phyloP scores from a whole-genome alignment of 495 filamentous ascomycete genomes.

The Trypethelium eluteriae region DNA sequence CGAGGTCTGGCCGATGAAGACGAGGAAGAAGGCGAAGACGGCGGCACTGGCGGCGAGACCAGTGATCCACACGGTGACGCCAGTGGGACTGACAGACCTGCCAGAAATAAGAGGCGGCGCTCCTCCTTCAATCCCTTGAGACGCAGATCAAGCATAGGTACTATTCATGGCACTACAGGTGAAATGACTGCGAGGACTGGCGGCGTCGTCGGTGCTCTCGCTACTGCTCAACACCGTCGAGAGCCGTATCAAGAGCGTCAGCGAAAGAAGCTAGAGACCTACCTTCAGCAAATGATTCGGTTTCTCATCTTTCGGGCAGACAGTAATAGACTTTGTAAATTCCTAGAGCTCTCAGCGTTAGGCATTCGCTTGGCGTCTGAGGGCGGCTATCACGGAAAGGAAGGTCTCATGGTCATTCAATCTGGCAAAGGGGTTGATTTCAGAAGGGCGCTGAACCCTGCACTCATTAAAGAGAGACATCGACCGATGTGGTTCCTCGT shows the following conservation, averaged over 20 bases:
- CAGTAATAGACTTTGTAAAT: slow-evolving; percentile 92
- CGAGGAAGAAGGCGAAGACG: slow-evolving; percentile 53
- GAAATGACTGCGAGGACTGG: slow-evolving; percentile 39
- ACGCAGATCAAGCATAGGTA: slow-evolving; percentile 47
- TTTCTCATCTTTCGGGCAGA: slow-evolving; percentile 94
- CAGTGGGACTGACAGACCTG: slow-evolving; percentile 50
- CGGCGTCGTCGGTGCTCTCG: slow-evolving; percentile 32
- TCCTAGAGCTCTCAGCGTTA: slow-evolving; percentile 87
- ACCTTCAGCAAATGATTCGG: slow-evolving; percentile 88
- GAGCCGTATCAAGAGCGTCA: slow-evolving; percentile 60
- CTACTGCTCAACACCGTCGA: slow-evolving; percentile 24
- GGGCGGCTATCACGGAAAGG: slow-evolving; percentile 94
- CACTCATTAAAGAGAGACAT: slow-evolving; percentile 68
- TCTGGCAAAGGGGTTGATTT: slow-evolving; percentile 88
- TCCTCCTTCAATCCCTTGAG: slow-evolving; percentile 51
- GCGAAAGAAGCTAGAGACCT: slow-evolving; percentile 77
- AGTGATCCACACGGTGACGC: slow-evolving; percentile 50
- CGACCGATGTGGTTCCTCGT: slow-evolving; percentile 95
- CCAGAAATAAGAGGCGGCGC: slow-evolving; percentile 55
- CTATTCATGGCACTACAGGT: slow-evolving; percentile 39
- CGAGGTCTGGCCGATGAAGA: slow-evolving; percentile 78
- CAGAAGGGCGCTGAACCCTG: slow-evolving; percentile 67
- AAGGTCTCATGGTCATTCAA: slow-evolving; percentile 86
- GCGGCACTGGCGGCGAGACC: slow-evolving; percentile 38
- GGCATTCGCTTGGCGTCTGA: slow-evolving; percentile 94